Evolutionary conservation across 2,329 filamentous ascomycete species (phyloP), one percentile per base, ranked within the genome.

Genomic region (Coniochaeta sp.): DNA sequence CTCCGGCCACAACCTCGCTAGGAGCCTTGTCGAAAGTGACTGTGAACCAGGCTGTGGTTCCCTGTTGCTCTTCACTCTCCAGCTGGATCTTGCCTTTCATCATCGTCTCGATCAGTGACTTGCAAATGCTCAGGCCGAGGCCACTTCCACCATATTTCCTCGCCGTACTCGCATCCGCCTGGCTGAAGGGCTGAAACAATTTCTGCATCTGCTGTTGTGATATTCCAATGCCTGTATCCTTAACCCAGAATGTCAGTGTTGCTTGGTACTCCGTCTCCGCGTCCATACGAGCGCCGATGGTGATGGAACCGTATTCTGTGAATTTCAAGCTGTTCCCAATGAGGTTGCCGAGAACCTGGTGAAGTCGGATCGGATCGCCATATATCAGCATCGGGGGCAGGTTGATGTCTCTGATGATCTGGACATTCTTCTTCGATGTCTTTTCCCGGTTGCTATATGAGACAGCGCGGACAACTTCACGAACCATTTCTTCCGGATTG

Each of bases 241-340:
- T 81, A 34, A 97, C 91, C 74, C 90, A 93, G 71, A 93, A 95
- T 2, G 89, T 92, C 59, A 96, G 79, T 28, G 86, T 87, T 7
- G 91, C 87, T 61, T 82, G 83, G 42, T 90, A 85, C 16, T 83
- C 79, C 10, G 86, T 87, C 69, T 96, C 90, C 8, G 80, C 79
- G 54, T 91, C 87, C 22, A 92, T 82, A 26, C 83, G 83, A 4
- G 91, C 90, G 55, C 87, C 87, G 58, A 97, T 91, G 0, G 90
- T 96, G 61, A 97, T 90, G 0, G 89, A 90, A 0, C 93, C 93
- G 61, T 88, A 83, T 60, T 93, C 89, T 0, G 93, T 97, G 70
- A 97, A 97, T 71, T 97, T 97, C 73, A 96, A 88, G 69, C 90
- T 93, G 76, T 97, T 97, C 63, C 89, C 90, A 50, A 97, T 89